Base-by-base conservation (phyloP, 2,329 filamentous ascomycete genomes). In the Colletotrichum noveboracense region DNA sequence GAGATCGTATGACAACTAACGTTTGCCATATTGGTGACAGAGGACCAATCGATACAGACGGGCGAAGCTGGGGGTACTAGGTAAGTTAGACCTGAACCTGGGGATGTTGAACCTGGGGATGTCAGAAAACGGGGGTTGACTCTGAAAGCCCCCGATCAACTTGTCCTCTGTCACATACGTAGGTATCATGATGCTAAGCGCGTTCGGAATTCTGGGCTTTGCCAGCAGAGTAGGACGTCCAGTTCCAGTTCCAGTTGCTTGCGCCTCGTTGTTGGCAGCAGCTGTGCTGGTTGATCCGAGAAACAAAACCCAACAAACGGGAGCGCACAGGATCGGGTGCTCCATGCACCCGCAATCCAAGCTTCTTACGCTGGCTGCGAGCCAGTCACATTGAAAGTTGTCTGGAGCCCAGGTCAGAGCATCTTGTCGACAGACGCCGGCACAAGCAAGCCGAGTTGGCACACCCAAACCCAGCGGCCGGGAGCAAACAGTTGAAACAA, bases 401-500 rank as follows among this genome's bases (percentile, higher is more conserved):
- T 62, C 16, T 12, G 66, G 56, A 9, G 56, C 30, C 30, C 30
- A 32, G n/a, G 55, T 30, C 14, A 34, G 28, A 30, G 43, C 34
- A 62, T 21, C 55, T 73, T 32, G 24, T 73, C 18, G 21, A 56
- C 56, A 16, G 71, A 24, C n/a, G 24, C 64, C 28, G 26, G 56
- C 24, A 70, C 32, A 32, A 34, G 32, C 28, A 43, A 21, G 28
- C 32, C 24, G 13, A 43, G 13, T n/a, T 28, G 18, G 24, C 38
- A 64, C 32, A 24, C 32, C 26, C 43, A 52, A 36, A 70, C 56
- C 66, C 71, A 70, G 56, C 71, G 68, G 38, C 36, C 26, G 30
- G 66, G 71, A 24, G 66, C 38, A 43, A 56, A 30, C 34, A 62
- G 26, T 75, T 68, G 56, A 60, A 66, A 73, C 73, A 75, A n/a